Conservation (phyloP, 2,329 filamentous ascomycete genomes). For the Emericellopsis cladophorae region DNA sequence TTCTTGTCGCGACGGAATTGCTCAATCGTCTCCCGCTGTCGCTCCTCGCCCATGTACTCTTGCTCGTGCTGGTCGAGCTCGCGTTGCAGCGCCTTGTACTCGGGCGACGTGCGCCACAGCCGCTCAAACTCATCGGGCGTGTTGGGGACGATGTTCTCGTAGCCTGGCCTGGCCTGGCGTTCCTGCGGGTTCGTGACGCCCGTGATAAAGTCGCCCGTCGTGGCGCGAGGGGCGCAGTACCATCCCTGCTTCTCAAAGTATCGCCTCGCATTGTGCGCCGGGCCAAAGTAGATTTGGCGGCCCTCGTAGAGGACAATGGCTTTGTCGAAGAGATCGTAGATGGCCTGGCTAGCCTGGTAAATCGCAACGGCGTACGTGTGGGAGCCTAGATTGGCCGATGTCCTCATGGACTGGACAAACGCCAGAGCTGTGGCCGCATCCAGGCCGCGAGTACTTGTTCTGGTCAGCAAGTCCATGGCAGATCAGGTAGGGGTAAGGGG, state of each 20-base stretch:
- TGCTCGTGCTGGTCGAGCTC: conserved; percentile 39
- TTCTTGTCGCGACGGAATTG: conserved; percentile 34
- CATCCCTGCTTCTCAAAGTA: conserved; percentile 62
- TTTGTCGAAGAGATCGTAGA: conserved; percentile 67
- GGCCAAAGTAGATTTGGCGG: conserved; percentile 65
- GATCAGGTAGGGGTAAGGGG: neutral
- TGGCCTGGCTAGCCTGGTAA: conserved; percentile 58
- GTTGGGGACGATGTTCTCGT: conserved; percentile 48
- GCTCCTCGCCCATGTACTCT: conserved; percentile 13
- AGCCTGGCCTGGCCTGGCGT: conserved; percentile 40
- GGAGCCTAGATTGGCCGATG: conserved; percentile 49
- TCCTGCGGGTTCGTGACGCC: conserved; percentile 54
- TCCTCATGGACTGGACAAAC: conserved; percentile 55
- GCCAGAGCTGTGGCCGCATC: conserved; percentile 63
- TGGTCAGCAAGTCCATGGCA: neutral
- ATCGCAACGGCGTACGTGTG: conserved; percentile 53
- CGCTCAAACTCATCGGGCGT: conserved; percentile 57
- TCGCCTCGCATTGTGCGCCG: conserved; percentile 39
- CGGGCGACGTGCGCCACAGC: conserved; percentile 30
- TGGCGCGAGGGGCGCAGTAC: conserved; percentile 53
- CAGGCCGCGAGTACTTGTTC: conserved; percentile 48
- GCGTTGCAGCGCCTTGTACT: conserved; percentile 25
- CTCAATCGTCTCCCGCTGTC: conserved; percentile 24
- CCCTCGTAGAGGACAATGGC: conserved; percentile 64
- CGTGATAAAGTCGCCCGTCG: conserved; percentile 57